A percentile compares a stretch with the other conserved stretches of the same genome.
These are phyloP conservation scores for Chlorella variabilis DNA, from an alignment of 163 green algal genomes.

Conservation along the genomic window DNA sequence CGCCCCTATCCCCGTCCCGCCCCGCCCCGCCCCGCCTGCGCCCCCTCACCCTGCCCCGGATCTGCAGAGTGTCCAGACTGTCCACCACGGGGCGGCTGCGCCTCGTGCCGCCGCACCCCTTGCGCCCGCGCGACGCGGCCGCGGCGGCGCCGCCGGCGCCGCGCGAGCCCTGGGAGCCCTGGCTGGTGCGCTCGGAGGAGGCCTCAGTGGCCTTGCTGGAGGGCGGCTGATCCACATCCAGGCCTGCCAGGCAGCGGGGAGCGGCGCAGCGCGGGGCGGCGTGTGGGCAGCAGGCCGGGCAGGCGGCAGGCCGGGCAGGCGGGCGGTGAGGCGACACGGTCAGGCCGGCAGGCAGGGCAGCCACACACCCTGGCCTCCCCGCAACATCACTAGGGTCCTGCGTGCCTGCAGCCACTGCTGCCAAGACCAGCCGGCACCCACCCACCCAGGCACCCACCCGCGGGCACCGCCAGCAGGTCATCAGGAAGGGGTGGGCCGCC, in stretches of 20 bases:
- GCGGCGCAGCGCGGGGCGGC: too few species aligned
- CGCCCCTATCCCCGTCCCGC: too few species aligned
- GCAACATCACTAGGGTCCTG: too few species aligned
- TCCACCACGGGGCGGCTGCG: slow-evolving; percentile 10
- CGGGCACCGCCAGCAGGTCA: neutral
- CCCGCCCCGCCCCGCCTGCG: too few species aligned
- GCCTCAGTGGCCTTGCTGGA: neutral
- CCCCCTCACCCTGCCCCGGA: slow-evolving; percentile 20
- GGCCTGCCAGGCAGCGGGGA: too few species aligned
- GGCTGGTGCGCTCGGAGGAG: neutral
- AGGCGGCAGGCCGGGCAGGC: too few species aligned
- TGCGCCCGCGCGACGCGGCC: neutral
- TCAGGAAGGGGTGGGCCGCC: neutral
- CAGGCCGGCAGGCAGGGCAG: neutral
- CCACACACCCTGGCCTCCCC: too few species aligned
- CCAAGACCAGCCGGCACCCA: too few species aligned
- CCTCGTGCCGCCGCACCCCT: neutral
- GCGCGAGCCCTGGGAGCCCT: neutral
- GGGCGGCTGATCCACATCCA: neutral
- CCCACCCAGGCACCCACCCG: too few species aligned
- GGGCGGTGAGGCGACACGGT: too few species aligned
- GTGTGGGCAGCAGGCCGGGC: too few species aligned
- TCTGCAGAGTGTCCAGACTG: slow-evolving; percentile 25
- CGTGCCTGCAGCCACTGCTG: neutral
- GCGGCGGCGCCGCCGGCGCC: neutral